Base-by-base conservation (phyloP, 106 monocot species). In the Dioscorea zingiberensis region DNA sequence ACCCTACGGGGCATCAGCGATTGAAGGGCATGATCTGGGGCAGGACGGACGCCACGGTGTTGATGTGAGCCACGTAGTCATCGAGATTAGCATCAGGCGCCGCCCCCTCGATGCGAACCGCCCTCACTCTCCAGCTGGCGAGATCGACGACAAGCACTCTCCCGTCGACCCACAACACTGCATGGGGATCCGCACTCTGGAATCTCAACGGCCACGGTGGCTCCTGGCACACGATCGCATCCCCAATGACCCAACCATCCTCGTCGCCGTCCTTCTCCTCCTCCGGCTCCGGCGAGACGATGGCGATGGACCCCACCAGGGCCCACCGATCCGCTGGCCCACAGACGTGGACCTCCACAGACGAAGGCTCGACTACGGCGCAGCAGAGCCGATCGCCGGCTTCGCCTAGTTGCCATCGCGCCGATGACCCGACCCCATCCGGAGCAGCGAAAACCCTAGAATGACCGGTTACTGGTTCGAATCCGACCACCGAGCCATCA, bases 171-270 rank as follows among this genome's bases (percentile, higher is more conserved):
- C 24, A 58, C 59, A 71, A 61, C 60, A 71, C 49, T 60, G 59
- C 71, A 60, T 71, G 60, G 9, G 59, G 61, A 53, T 62, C 59
- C 29, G 48, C 28, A 61, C 71, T 58, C 71, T 71, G 58, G 60
- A 71, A 71, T 27, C 61, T 47, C 60, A 71, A 23, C 49, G 61
- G 71, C 27, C 71, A 48, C 29, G 61, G 61, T 48, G 48, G 18
- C 59, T 71, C 71, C 61, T 7, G 59, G 71, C 71, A 38, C 38
- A 38, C 38, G 38, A 38, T 38, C 38, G 38, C 10, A 0, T 10
- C 38, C 4, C 38, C 38, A 10, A 38, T 6, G 9, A 38, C 38
- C 38, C 38, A 38, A 38, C 10, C 38, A 6, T 38, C 38, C 38
- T 38, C 38, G 3, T 6, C 38, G 30, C 30, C 30, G 30, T 30